Percentiles rank a stretch among this genome's conserved stretches.
These are phyloP conservation scores for Chamaecrista fasciculata DNA, from an alignment of 306 rosid species.

Conservation along the genomic window DNA sequence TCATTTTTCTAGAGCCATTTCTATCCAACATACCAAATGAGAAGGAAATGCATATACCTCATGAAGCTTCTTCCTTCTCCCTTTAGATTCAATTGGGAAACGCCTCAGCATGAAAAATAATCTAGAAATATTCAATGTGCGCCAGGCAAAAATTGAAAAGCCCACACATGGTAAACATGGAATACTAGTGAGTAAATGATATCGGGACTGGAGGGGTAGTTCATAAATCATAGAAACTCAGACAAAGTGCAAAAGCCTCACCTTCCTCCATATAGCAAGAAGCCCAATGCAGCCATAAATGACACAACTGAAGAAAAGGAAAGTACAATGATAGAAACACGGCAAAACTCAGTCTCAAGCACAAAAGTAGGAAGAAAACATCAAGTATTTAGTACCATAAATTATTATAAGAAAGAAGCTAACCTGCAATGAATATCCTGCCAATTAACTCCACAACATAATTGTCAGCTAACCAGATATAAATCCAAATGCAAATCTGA, in stretches of 20 bases:
- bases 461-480: slow-evolving; percentile 71
- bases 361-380: too few relatives aligned
- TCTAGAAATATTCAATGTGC: slow-evolving; percentile 38
- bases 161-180: slow-evolving; percentile 3
- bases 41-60: slow-evolving; percentile 64
- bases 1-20: neutral
- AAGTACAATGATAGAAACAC: neutral
- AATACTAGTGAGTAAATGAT: slow-evolving; percentile 23
- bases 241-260: slow-evolving; percentile 42
- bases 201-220: slow-evolving; percentile 14
- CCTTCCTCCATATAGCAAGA: slow-evolving; percentile 97
- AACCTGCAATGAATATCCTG: slow-evolving; percentile 88
- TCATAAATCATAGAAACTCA: slow-evolving; percentile 23
- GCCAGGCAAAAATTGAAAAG: neutral
- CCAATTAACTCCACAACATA: slow-evolving; percentile 60
- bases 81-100: slow-evolving; percentile 97
- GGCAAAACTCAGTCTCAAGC: too few relatives aligned
- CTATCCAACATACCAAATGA: slow-evolving; percentile 24
- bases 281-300: slow-evolving; percentile 84
- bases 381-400: neutral
- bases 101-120: slow-evolving; percentile 95
- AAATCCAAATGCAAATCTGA: slow-evolving; percentile 87
- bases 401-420: slow-evolving; percentile 14
- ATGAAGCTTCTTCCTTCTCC: slow-evolving; percentile 94
- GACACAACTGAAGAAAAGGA: slow-evolving; percentile 61